Evolutionary conservation across 768 basidiomycete genomes (phyloP).

Genomic region (Pluteus cervinus): DNA sequence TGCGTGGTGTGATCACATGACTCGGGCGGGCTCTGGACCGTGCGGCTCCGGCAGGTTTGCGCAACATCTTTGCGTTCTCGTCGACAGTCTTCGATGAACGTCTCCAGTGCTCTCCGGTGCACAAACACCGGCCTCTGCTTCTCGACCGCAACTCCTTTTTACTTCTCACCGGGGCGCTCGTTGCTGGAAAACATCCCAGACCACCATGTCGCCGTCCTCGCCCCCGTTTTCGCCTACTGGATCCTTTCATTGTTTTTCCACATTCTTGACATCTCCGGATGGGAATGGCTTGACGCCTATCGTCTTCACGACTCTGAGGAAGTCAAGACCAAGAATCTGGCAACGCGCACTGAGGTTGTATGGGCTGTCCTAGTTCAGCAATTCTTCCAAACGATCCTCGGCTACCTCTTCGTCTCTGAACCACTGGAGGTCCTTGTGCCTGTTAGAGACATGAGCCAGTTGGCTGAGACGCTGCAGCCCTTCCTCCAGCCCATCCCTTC

Average conservation of each 20-base stretch:
- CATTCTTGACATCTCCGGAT: slow-evolving; percentile 67
- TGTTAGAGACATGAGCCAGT: no score
- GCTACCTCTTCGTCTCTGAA: slow-evolving; percentile 58
- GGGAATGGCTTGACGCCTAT: slow-evolving; percentile 75
- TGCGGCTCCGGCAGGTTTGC: no score
- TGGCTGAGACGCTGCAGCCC: no score
- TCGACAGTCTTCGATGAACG: no score
- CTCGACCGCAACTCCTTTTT: slow-evolving; percentile 41
- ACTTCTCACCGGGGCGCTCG: slow-evolving; percentile 39
- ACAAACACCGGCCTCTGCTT: no score
- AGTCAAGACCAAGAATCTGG: slow-evolving; percentile 68
- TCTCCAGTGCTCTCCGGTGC: no score
- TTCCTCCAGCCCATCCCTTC: no score
- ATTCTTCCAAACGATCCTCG: slow-evolving; percentile 72
- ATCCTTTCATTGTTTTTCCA: slow-evolving; percentile 73
- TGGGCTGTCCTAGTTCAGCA: slow-evolving; percentile 85
- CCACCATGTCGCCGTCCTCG: slow-evolving; percentile 59
- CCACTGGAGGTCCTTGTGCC: slow-evolving; percentile 18
- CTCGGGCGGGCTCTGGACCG: no score
- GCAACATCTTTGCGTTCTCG: no score
- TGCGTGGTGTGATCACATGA: no score
- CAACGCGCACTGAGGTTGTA: slow-evolving; percentile 65
- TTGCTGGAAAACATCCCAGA: slow-evolving; percentile 63
- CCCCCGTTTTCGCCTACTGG: slow-evolving; percentile 87
- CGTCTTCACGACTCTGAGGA: slow-evolving; percentile 87